These are phyloP conservation scores for Aspergillus vadensis DNA, from an alignment of 2,329 filamentous ascomycete genomes.

Conservation along the genomic window DNA sequence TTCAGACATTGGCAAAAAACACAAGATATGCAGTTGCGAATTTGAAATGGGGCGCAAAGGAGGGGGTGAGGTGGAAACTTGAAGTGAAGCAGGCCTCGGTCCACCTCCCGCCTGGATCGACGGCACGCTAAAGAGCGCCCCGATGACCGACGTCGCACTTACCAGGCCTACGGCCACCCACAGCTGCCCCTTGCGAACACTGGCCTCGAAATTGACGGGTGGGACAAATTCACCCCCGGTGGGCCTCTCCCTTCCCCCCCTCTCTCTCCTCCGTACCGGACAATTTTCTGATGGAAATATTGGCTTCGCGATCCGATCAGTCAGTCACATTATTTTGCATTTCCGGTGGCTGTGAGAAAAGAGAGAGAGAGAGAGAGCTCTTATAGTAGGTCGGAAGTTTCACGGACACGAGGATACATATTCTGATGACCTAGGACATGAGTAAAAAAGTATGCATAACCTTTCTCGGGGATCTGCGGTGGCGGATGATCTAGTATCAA, in stretches of 20 bases:
- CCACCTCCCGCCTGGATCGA: slow-evolving; percentile 12
- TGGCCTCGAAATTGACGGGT: slow-evolving; percentile 1
- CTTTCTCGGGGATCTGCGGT: background rate
- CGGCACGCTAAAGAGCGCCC: slow-evolving; percentile 10
- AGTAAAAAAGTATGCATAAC: background rate
- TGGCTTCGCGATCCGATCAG: background rate
- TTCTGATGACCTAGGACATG: background rate
- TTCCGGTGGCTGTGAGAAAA: background rate
- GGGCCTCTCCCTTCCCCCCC: background rate
- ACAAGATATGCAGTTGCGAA: background rate
- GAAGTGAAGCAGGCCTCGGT: slow-evolving; percentile 13
- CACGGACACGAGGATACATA: background rate
- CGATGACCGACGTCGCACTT: slow-evolving; percentile 1
- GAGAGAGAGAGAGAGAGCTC: background rate
- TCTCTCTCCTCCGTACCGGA: background rate
- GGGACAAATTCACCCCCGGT: background rate
- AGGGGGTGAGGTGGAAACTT: slow-evolving; percentile 8
- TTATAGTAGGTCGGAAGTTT: background rate
- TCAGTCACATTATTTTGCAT: background rate
- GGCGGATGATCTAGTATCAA: background rate
- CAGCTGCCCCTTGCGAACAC: background rate
- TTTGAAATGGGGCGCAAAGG: slow-evolving; percentile 1
- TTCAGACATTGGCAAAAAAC: background rate
- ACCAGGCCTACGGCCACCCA: background rate
- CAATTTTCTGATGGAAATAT: background rate